Evolutionary conservation across 352 stramenopile genomes (phyloP).

Genomic region (Nothophytophthora sp.): DNA sequence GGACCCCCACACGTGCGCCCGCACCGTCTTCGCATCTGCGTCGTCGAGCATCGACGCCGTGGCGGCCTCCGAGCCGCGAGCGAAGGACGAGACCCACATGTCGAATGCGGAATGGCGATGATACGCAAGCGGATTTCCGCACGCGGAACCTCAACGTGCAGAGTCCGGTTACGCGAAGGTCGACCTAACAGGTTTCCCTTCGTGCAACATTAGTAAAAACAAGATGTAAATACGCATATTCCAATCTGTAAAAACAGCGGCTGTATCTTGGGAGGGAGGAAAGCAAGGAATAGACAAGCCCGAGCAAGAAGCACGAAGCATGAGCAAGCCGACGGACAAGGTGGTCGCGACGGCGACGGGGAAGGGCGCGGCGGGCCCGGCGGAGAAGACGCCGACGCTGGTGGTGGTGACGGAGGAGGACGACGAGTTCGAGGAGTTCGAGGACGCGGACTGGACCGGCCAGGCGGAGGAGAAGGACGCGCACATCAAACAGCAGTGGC

Average conservation of each 20-base stretch:
- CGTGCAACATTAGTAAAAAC: too few relatives aligned
- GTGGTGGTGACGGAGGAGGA: conserved; percentile 88
- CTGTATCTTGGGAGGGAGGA: not conserved
- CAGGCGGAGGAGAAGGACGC: conserved; percentile 79
- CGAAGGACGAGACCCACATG: conserved; percentile 70
- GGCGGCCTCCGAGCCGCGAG: conserved; percentile 2
- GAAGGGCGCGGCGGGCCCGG: conserved; percentile 18
- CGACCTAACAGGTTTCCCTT: too few relatives aligned
- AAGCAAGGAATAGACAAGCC: conserved; percentile 4
- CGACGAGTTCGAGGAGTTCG: conserved; percentile 91
- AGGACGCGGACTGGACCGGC: conserved; percentile 77
- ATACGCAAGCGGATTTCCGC: conserved; percentile 49
- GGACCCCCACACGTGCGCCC: conserved; percentile 37
- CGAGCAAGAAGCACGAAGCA: conserved; percentile 10
- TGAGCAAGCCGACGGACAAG: conserved; percentile 42
- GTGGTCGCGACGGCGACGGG: conserved; percentile 7
- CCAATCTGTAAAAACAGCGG: too few relatives aligned
- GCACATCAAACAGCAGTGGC: conserved; percentile 91
- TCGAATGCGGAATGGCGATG: conserved; percentile 10
- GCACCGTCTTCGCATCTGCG: conserved; percentile 12
- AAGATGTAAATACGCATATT: too few relatives aligned
- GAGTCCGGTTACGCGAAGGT: not conserved
- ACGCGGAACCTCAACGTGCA: conserved; percentile 11
- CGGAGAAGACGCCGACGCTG: conserved; percentile 67
- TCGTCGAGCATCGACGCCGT: not conserved